Evolutionary conservation across 768 basidiomycete genomes (phyloP), one percentile per base, ranked within the genome.

Genomic region (Amanita molliuscula): DNA sequence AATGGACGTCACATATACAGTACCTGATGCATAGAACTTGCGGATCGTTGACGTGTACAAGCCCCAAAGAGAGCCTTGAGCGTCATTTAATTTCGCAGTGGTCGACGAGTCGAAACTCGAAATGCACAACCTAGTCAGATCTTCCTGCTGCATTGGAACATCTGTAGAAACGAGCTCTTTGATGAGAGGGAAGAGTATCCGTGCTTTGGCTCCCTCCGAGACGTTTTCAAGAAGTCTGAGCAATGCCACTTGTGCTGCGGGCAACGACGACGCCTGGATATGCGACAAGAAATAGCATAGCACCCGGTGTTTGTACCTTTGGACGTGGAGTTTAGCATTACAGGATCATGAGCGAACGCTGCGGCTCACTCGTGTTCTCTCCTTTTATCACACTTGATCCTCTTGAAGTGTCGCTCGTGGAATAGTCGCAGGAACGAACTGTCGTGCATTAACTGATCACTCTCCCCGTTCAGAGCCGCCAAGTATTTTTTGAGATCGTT

Each of bases 251-350:
- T 81, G 78, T 15, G 76, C 72, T 1, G 58, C 51, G 2, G 75
- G 63, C 3, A 76, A 59, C 2, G 70, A 64, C 54, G 85, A 75
- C 3, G 78, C 75, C 42, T 75, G 73, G 54, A 85, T 71, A 61
- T 97, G 94, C 1, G 93, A 93, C 4, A 88, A 67, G 0, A 96
- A 62, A 62, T 77, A 92, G 59, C 84, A 89, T 36, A 88, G 59
- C 37, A 93, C 67, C 10, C 81, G 76, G 53, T 77, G 76, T 59
- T 80, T 88, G 63, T 82, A 81, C 48, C 89, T 90, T 51, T 25
- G 50, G 46, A 18, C 25, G 40, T n/a, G n/a, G n/a, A n/a, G n/a
- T 25, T 56, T 6, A 54, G 46, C 16, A 38, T 35, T 4, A 15
- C 6, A 29, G 46, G 11, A 6, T 36, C 11, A 34, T 25, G 6